Base-by-base conservation (phyloP, 176 grass and related monocot species). In the Themeda triandra region DNA sequence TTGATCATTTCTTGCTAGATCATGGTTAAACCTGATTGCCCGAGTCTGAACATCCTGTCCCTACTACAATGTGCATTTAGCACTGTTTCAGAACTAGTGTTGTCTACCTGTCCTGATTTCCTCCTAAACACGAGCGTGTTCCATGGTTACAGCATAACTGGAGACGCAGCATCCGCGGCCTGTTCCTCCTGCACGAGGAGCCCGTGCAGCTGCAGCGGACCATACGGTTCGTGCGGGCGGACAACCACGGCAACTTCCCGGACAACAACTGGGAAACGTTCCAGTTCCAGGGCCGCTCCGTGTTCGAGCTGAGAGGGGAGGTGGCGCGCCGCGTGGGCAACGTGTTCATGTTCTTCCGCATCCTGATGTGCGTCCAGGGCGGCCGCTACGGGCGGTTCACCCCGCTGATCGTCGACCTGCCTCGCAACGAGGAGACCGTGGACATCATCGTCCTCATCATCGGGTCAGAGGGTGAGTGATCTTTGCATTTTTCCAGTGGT, bases 391-490 rank as follows among this genome's bases (percentile, higher is more conserved):
- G 65, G 10, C 65, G 41, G 10, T 65, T 82, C 32, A 86, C 42
- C 23, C 88, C 83, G 23, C 72, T 90, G 18, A 32, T 86, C 72
- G 10, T 78, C 66, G 79, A 82, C 79, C 83, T 86, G 13, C 88
- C 83, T 17, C 31, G 76, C 42, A 63, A 75, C 79, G 71, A 90
- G 73, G 31, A 76, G 70, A 24, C 19, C 42, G 5, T 80, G 69
- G 77, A 80, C 69, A 10, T 80, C 31, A 44, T 74, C 30, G 24
- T 65, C 40, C 10, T 80, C 84, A 2, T 36, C 4, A 46, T 49
- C n/a, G 84, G 54, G 32, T 80, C 83, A 45, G 53, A 58, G 66
- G 88, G 88, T 90, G 7, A 82, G 65, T 18, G 27, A 29, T 10
- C 25, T 73, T 29, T 73, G 24, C 6, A 7, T 72, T 17, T 72